Conservation (phyloP, 2,329 filamentous ascomycete genomes). For the Phialemonium atrogriseum region DNA sequence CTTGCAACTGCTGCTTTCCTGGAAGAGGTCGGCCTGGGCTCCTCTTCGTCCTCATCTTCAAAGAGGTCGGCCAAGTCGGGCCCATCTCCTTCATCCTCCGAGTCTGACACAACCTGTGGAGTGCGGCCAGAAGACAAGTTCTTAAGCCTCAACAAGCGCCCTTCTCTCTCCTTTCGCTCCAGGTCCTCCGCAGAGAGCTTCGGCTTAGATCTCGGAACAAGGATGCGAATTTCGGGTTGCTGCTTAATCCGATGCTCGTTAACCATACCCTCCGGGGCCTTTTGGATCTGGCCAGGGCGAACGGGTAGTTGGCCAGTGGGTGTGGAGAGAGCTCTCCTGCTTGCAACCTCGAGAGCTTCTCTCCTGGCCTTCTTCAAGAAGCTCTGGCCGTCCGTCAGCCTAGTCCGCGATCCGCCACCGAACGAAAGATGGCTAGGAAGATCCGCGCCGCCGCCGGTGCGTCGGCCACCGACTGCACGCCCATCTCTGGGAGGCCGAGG, state of each 20-base stretch:
- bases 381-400: slow-evolving; percentile 40
- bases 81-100: slow-evolving; percentile 8
- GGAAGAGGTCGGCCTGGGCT: not conserved
- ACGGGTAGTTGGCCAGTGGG: slow-evolving; percentile 24
- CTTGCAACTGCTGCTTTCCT: not conserved
- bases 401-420: slow-evolving; percentile 41
- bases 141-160: slow-evolving; percentile 25
- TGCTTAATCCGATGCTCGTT: slow-evolving; percentile 39
- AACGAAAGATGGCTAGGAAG: slow-evolving; percentile 30
- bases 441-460: slow-evolving; percentile 17
- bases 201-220: slow-evolving; percentile 12
- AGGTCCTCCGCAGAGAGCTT: slow-evolving; percentile 9
- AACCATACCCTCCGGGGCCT: slow-evolving; percentile 46
- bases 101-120: slow-evolving; percentile 1
- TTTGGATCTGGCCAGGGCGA: slow-evolving; percentile 30
- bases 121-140: slow-evolving; percentile 4
- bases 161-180: slow-evolving; percentile 27
- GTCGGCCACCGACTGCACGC: slow-evolving; percentile 10
- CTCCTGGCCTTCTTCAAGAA: slow-evolving; percentile 48
- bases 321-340: slow-evolving; percentile 36
- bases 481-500: slow-evolving; percentile 31
- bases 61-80: slow-evolving; percentile 9
- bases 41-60: slow-evolving; percentile 12
- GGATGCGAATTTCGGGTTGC: slow-evolving; percentile 25
- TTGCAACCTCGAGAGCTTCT: slow-evolving; percentile 46